Conservation (phyloP, 2,329 filamentous ascomycete species). For the Emericellopsis atlantica region DNA sequence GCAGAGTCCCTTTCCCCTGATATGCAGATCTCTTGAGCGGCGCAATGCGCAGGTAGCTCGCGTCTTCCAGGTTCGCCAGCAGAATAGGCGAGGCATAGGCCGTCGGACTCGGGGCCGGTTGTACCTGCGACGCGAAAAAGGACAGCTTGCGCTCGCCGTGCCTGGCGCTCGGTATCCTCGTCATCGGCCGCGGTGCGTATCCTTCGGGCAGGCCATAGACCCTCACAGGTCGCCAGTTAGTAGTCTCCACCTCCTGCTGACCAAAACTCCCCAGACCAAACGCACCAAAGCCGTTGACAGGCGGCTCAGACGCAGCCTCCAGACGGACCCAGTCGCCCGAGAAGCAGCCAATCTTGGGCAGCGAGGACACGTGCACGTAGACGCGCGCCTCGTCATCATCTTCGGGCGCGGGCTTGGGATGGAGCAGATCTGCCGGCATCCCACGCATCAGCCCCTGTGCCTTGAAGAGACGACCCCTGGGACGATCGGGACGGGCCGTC, state of each 20-base stretch:
- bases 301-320: constrained; percentile 65
- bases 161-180: constrained; percentile 44
- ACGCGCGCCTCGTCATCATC: constrained; percentile 85
- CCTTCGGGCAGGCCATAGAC: constrained; percentile 82
- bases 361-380: constrained; percentile 76
- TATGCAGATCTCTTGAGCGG: constrained; percentile 46
- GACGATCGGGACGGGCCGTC: constrained; percentile 62
- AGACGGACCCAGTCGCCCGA: constrained; percentile 94
- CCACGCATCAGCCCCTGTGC: constrained; percentile 60
- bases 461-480: constrained; percentile 71
- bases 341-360: constrained; percentile 89
- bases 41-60: constrained; percentile 68
- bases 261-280: constrained; percentile 56
- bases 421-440: constrained; percentile 66
- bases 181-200: constrained; percentile 47
- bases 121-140: constrained; percentile 58
- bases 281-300: constrained; percentile 49
- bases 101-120: constrained; percentile 41
- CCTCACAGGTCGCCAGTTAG: constrained; percentile 69
- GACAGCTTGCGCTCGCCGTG: constrained; percentile 39
- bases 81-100: constrained; percentile 78
- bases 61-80: constrained; percentile 70
- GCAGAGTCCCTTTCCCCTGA: constrained; percentile 36
- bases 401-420: constrained; percentile 63
- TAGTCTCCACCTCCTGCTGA: constrained; percentile 38